Evolutionary conservation across 495 filamentous ascomycete genomes (phyloP), one percentile per base, ranked within the genome.

Genomic region (Ramalina intermedia): DNA sequence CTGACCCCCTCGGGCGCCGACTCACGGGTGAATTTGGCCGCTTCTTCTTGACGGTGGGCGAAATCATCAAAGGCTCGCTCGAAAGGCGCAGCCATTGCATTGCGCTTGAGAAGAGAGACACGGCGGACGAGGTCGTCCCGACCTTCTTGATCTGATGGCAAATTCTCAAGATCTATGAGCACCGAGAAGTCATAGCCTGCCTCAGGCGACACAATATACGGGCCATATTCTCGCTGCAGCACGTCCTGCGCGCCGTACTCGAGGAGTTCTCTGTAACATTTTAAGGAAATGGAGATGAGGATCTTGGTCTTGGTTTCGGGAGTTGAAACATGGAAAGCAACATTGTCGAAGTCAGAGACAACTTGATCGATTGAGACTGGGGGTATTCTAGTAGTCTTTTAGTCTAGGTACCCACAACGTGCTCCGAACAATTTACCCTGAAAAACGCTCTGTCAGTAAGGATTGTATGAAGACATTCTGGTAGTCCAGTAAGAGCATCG

Each of bases 381-480:
- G 43, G 84, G 68, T 54, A 84, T 79, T 67, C 91, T 95, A 65
- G 50, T 52, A 44, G 53, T n/a, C 40, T 23, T 49, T 33, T 16
- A 55, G 16, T 37, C 17, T 16, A 9, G n/a, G 20, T 41, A 26
- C 27, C 5, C n/a, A 17, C 13, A 43, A 50, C 46, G 48, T 41
- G 46, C 47, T 55, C 36, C 24, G n/a, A 37, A 33, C 40, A 45
- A 46, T 62, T 55, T 76, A 91, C 88, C 86, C 86, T 38, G 84
- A 81, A 69, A 96, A 90, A 55, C 91, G 84, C 70, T 99, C 91
- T 50, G 82, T 93, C 54, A 99, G 80, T 56, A 96, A 79, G 48
- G 87, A 84, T 69, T 95, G 86, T 62, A 99, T 94, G 60, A 96
- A 74, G 49, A 93, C 88, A 68, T 99, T 99, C 63, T 96, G 91